phyloP scores from a whole-genome alignment of 495 filamentous ascomycete species.

The Cladorrhinum samala region DNA sequence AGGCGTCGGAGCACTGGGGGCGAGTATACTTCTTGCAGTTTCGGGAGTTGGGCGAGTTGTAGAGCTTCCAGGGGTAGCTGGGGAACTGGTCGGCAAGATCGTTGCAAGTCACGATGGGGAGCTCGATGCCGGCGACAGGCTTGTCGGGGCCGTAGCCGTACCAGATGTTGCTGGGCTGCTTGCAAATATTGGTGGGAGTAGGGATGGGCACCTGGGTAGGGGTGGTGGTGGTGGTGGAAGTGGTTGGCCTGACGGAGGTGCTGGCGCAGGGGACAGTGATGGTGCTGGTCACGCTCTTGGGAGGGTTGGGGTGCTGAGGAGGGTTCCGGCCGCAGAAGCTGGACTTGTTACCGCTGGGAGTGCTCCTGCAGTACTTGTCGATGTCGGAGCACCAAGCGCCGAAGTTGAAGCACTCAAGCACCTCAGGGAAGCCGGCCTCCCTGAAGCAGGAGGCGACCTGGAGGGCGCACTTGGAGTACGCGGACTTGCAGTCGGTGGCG shows the following conservation, averaged over 20 bases:
- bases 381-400: slow-evolving; percentile 37
- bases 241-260: too few species aligned
- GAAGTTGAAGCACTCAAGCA: slow-evolving; percentile 41
- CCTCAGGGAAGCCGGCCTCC: slow-evolving; percentile 40
- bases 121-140: slow-evolving; percentile 43
- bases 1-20: slow-evolving; percentile 25
- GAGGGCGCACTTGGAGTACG: slow-evolving; percentile 33
- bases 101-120: slow-evolving; percentile 48
- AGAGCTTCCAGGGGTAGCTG: slow-evolving; percentile 41
- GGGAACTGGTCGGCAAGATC: slow-evolving; percentile 32
- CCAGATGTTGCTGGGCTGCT: slow-evolving; percentile 30
- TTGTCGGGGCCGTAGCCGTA: slow-evolving; percentile 34
- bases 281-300: slow-evolving; percentile 24
- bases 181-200: slow-evolving; percentile 41
- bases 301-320: slow-evolving; percentile 19
- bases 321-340: slow-evolving; percentile 36
- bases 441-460: slow-evolving; percentile 45
- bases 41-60: slow-evolving; percentile 28
- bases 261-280: slow-evolving; percentile 28
- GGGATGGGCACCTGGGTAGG: slow-evolving; percentile 31
- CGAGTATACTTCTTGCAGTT: slow-evolving; percentile 36
- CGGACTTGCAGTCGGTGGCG: slow-evolving; percentile 32
- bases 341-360: slow-evolving; percentile 20
- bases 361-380: slow-evolving; percentile 31
- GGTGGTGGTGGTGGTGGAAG: slow-evolving; percentile 29